phyloP scores from a whole-genome alignment of 2,329 filamentous ascomycete genomes.

The Amesomyces nigricolor region DNA sequence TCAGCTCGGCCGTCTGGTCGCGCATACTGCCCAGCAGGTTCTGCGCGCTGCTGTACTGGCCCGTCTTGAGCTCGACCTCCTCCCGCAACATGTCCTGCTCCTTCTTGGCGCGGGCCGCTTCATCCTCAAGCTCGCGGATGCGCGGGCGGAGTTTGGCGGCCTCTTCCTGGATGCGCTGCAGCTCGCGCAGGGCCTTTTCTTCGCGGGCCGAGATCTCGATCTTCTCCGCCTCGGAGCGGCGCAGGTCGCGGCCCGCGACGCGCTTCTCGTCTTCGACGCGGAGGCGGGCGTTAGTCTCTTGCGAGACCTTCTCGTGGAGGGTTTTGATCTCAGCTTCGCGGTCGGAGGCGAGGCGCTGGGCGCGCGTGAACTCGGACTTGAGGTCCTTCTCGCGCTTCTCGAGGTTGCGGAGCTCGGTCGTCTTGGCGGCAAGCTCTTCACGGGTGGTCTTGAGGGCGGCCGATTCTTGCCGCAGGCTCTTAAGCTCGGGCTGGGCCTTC shows the following conservation, averaged over 20 bases:
- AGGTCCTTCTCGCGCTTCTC: constrained; percentile 81
- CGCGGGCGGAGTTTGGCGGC: constrained; percentile 58
- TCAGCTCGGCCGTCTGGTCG: constrained; percentile 82
- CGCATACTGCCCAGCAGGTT: constrained; percentile 86
- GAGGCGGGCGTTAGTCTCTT: constrained; percentile 65
- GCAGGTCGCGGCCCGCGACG: constrained; percentile 68
- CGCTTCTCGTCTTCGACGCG: constrained; percentile 76
- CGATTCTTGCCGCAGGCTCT: constrained; percentile 70
- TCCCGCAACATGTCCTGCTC: constrained; percentile 67
- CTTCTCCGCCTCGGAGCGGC: constrained; percentile 71
- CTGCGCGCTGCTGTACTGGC: constrained; percentile 81
- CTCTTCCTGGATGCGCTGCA: constrained; percentile 68
- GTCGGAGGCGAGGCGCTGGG: constrained; percentile 65
- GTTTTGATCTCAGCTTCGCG: constrained; percentile 72
- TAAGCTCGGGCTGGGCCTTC: constrained; percentile 81
- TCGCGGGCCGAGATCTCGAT: constrained; percentile 67
- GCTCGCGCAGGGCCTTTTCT: constrained; percentile 65
- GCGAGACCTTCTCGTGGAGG: constrained; percentile 70
- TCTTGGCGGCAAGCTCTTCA: constrained; percentile 61
- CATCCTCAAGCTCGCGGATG: constrained; percentile 65
- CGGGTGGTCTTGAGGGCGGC: constrained; percentile 66
- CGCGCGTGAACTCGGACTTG: constrained; percentile 63
- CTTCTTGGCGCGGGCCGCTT: constrained; percentile 60
- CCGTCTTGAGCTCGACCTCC: constrained; percentile 75
- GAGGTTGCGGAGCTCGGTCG: constrained; percentile 61